Evolutionary conservation across 805 yeast species (phyloP).

Genomic region (Hanseniaspora hatyaiensis): DNA sequence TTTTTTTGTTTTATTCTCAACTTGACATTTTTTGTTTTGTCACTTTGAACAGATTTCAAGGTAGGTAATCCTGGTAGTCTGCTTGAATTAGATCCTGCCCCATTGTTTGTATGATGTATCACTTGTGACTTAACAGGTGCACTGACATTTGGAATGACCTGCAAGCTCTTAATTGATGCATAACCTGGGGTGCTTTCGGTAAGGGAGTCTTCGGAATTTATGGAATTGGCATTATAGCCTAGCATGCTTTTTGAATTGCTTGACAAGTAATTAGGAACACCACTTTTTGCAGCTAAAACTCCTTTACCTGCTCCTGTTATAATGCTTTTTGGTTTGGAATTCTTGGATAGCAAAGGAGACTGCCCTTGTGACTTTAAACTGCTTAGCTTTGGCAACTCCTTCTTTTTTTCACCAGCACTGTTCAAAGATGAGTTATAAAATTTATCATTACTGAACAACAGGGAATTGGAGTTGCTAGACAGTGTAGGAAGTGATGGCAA

Average conservation of each 20-base stretch:
- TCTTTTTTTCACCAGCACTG: too few species aligned
- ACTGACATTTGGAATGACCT: neutral
- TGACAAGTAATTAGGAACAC: too few species aligned
- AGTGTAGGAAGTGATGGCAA: neutral
- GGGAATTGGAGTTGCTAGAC: neutral
- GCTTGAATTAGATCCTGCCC: too few species aligned
- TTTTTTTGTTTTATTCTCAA: slow-evolving; percentile 11
- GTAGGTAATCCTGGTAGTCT: slow-evolving; percentile 11
- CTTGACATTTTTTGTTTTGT: neutral
- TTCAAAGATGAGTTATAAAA: too few species aligned
- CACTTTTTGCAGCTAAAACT: neutral
- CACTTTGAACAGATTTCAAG: slow-evolving; percentile 2
- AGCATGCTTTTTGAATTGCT: too few species aligned
- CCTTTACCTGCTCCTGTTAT: neutral
- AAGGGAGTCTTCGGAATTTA: neutral
- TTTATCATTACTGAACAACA: neutral
- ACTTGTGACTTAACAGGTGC: neutral
- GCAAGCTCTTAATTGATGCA: neutral
- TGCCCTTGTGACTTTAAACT: too few species aligned
- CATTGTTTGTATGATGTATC: neutral
- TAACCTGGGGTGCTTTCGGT: neutral
- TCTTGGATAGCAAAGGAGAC: too few species aligned
- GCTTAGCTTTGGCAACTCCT: neutral
- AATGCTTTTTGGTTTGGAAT: too few species aligned
- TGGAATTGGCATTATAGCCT: neutral